Conservation (phyloP, 352 stramenopile species). For the Globisporangium abappressorium region DNA sequence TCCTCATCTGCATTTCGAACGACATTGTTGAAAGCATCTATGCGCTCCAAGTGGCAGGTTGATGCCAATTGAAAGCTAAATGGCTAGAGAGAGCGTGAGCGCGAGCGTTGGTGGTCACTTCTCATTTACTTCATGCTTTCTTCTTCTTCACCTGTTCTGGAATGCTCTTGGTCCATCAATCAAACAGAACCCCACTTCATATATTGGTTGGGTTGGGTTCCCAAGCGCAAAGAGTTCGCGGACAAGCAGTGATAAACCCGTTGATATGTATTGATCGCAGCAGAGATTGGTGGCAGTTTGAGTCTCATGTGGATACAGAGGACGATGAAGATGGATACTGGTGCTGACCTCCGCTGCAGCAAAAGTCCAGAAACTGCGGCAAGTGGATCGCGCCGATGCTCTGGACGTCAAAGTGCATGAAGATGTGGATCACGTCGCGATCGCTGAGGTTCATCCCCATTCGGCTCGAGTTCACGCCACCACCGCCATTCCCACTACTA, state of each 20-base stretch:
- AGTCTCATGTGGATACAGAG: background rate
- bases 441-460: conserved; percentile 25
- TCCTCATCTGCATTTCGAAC: too few species aligned
- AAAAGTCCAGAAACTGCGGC: conserved; percentile 39
- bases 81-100: background rate
- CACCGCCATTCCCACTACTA: background rate
- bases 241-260: background rate
- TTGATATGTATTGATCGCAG: background rate
- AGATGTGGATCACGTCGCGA: conserved; percentile 65
- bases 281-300: background rate
- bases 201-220: background rate
- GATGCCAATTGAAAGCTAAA: too few species aligned
- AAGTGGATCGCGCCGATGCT: conserved; percentile 61
- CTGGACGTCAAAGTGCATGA: conserved; percentile 76
- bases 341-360: background rate
- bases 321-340: background rate
- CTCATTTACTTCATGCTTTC: background rate
- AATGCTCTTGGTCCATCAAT: background rate
- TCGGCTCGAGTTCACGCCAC: background rate
- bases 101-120: background rate
- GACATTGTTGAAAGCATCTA: background rate
- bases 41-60: too few species aligned
- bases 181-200: background rate
- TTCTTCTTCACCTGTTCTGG: background rate
- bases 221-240: too few species aligned